A percentile compares a stretch with the other conserved stretches of the same genome.
Conservation (phyloP, 2,329 filamentous ascomycete species). For the Cladosporium sphaerospermum region DNA sequence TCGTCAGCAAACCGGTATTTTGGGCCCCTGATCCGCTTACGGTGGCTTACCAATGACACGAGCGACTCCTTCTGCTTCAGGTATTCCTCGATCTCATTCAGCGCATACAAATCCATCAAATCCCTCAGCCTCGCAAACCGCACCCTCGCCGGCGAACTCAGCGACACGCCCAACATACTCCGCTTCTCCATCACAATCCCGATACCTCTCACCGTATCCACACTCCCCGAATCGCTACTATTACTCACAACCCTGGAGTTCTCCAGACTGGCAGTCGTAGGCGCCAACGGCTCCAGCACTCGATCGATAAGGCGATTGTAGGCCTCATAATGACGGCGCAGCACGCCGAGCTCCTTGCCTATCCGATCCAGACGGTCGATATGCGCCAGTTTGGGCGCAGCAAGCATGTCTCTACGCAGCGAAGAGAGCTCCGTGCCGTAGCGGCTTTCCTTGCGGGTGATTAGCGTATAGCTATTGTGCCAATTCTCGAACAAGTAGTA, state of each 20-base stretch:
- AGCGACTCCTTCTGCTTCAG: slow-evolving; percentile 65
- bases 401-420: slow-evolving; percentile 50
- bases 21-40: neutral
- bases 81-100: slow-evolving; percentile 57
- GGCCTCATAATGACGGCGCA: slow-evolving; percentile 55
- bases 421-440: slow-evolving; percentile 41
- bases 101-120: slow-evolving; percentile 53
- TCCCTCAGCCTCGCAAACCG: slow-evolving; percentile 56
- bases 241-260: slow-evolving; percentile 34
- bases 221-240: slow-evolving; percentile 15
- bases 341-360: slow-evolving; percentile 54
- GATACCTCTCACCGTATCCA: slow-evolving; percentile 22
- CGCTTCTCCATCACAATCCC: slow-evolving; percentile 23
- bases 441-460: slow-evolving; percentile 43
- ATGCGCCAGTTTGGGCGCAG: slow-evolving; percentile 40
- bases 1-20: neutral
- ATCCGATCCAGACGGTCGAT: slow-evolving; percentile 52
- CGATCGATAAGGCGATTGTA: slow-evolving; percentile 56
- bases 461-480: slow-evolving; percentile 52
- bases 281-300: slow-evolving; percentile 45
- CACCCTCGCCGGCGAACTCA: slow-evolving; percentile 46
- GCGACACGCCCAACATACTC: slow-evolving; percentile 38
- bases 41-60: slow-evolving; percentile 54
- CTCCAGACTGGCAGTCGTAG: slow-evolving; percentile 38
- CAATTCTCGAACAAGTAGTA: slow-evolving; percentile 65